Base-by-base conservation (phyloP, 2,329 filamentous ascomycete species). In the Aureobasidium subglaciale region DNA sequence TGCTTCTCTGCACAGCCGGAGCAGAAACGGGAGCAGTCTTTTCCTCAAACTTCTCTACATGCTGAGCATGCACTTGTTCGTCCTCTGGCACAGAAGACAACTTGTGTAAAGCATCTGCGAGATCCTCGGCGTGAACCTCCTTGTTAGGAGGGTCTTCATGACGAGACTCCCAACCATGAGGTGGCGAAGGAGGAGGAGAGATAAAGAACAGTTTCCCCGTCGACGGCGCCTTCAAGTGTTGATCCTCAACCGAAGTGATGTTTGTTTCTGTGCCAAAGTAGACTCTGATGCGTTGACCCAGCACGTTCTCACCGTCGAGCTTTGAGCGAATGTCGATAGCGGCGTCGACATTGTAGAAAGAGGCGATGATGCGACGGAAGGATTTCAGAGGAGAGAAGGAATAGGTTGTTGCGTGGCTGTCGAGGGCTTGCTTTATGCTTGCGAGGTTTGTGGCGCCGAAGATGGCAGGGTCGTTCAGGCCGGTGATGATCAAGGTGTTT, bases 401-500 rank as follows among this genome's bases (percentile, higher is more conserved):
- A 72, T 89, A 85, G 61, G 92, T 83, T 49, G 83, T 78, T 2
- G 86, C 86, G n/a, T 84, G 82, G 48, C 80, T 71, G 65, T 81
- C 75, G 69, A 93, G 84, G 58, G 89, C 82, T 55, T 84, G 78
- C 67, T 84, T 85, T 64, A 92, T 87, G 59, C 80, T 83, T 64
- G 86, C 81, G 58, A 92, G 78, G 71, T 89, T 90, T 59, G 85
- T 79, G 16, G 86, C 77, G 57, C 81, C 77, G 78, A 92, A 93
- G 73, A 90, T 84, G 65, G 86, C 83, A 58, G 78, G 73, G 61
- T 88, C 82, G 66, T 84, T 75, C 58, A 93, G 82, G 73, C 90
- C 90, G 64, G 88, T 93, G 67, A 93, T 86, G 65, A 93, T 82
- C 56, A 93, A 83, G 0, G 88, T 93, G 75, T 93, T 93, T 62